Conservation (phyloP, 2,329 filamentous ascomycete species). For the Penicillium sp. region DNA sequence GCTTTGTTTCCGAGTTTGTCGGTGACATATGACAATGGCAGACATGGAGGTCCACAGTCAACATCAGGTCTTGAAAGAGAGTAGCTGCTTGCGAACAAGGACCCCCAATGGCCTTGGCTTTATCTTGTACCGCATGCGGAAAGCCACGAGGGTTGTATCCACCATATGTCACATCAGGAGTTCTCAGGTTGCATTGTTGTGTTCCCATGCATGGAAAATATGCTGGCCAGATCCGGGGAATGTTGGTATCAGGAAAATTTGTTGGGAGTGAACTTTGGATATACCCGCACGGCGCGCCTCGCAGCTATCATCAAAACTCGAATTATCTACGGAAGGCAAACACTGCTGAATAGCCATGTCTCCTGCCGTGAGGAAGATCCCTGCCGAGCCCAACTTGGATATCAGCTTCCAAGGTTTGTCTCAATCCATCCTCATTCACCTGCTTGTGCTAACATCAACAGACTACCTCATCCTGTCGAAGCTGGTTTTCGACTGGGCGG, state of each 20-base stretch:
- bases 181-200: slow-evolving; percentile 13
- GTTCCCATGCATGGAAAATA: not conserved
- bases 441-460: slow-evolving; percentile 14
- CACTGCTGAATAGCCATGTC: slow-evolving; percentile 13
- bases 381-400: slow-evolving; percentile 39
- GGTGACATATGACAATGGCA: not conserved
- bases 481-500: slow-evolving; percentile 44
- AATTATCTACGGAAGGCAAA: not conserved
- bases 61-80: not conserved
- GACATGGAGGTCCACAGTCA: not conserved
- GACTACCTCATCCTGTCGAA: slow-evolving; percentile 36
- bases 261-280: not conserved
- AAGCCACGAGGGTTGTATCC: not conserved
- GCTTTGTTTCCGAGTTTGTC: not conserved
- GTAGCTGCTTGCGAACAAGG: slow-evolving; percentile 1
- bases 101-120: not conserved
- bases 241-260: not conserved
- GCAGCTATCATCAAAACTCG: not conserved
- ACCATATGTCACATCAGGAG: slow-evolving; percentile 6
- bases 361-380: slow-evolving; percentile 18
- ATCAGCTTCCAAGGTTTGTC: slow-evolving; percentile 27
- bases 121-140: slow-evolving; percentile 17
- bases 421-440: not conserved
- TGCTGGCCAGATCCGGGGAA: slow-evolving; percentile 2
- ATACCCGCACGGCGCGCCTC: slow-evolving; percentile 1